Evolutionary conservation across 2,329 filamentous ascomycete species (phyloP), one percentile per base, ranked within the genome.

Genomic region (Ophiostoma perfectum): DNA sequence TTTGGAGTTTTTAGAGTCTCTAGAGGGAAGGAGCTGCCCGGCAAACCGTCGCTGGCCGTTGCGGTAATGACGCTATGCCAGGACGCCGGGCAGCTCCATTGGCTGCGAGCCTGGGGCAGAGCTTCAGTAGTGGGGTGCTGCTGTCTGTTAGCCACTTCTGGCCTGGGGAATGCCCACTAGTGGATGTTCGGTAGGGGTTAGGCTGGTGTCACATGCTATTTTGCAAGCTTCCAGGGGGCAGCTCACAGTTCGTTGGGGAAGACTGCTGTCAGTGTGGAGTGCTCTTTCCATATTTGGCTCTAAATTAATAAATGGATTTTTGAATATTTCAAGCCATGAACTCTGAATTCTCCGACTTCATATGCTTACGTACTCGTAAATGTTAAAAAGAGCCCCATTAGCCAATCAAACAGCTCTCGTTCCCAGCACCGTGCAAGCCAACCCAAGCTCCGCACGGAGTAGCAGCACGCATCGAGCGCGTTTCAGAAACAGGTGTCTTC

Each of bases 401-500:
- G 27, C 47, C 47, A 52, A 52, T 52, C 49, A 55, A 18, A 55
- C 49, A 55, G 49, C 49, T 55, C 8, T 18, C 27, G 27, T 27
- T 27, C 27, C 27, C 27, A 27, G 27, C 49, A 55, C 49, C 27
- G 49, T 55, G 49, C 49, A 55, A 55, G 49, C 18, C 49, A 55
- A 18, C 49, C 27, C 1, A 55, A 27, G 18, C n/a, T 55, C n/a
- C 49, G 49, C 49, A 55, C 49, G 49, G 49, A 55, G 49, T 55
- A n/a, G 49, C 18, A 55, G n/a, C 49, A 55, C 7, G 27, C 42
- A 49, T 45, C 63, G 42, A 38, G 27, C 64, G 55, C 55, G 55
- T 60, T 60, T 60, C 55, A 60, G 55, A 60, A 60, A 60, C 27
- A 60, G 27, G 55, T 60, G 55, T 60, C 55, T 60, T 60, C 38